Percentiles rank a stretch among this genome's conserved stretches.
phyloP scores from a whole-genome alignment of 2,329 filamentous ascomycete genomes.

The Sarocladium kiliense region DNA sequence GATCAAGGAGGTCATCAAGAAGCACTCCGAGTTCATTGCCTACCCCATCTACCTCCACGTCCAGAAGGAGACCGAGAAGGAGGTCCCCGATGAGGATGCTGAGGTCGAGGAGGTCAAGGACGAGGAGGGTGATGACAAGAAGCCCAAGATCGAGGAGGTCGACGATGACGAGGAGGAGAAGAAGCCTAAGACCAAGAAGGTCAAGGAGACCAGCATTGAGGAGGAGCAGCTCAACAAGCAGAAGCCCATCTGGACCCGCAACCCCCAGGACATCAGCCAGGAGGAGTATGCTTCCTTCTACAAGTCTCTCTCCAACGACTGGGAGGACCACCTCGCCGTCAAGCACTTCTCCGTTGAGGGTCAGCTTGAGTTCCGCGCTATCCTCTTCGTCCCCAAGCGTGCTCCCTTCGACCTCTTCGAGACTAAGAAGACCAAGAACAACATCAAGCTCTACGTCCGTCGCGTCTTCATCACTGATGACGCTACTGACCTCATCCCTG shows the following conservation, averaged over 20 bases:
- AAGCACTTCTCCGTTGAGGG: constrained; percentile 99
- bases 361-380: constrained; percentile 99
- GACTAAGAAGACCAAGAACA: constrained; percentile 99
- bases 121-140: constrained; percentile 83
- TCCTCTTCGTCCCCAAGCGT: constrained; percentile 99
- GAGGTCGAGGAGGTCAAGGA: constrained; percentile 60
- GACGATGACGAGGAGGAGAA: constrained; percentile 84
- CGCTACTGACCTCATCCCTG: constrained; percentile 96
- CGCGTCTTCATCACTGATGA: constrained; percentile 99
- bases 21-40: constrained; percentile 99
- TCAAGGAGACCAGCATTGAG: constrained; percentile 98
- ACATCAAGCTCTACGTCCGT: constrained; percentile 99
- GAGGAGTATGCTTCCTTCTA: constrained; percentile 99
- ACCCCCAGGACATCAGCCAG: constrained; percentile 87
- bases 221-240: constrained; percentile 99
- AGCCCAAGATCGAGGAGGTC: constrained; percentile 91
- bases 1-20: constrained; percentile 99
- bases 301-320: constrained; percentile 99
- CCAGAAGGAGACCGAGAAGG: constrained; percentile 97
- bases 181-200: constrained; percentile 97
- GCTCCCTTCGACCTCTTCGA: constrained; percentile 99
- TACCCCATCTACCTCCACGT: constrained; percentile 99
- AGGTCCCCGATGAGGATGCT: constrained; percentile 94
- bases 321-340: constrained; percentile 98
- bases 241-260: constrained; percentile 99